Percentiles rank a stretch among this genome's conserved stretches.
phyloP scores from a whole-genome alignment of 1,284 basidiomycete species.

The Phylloporus sp. region DNA sequence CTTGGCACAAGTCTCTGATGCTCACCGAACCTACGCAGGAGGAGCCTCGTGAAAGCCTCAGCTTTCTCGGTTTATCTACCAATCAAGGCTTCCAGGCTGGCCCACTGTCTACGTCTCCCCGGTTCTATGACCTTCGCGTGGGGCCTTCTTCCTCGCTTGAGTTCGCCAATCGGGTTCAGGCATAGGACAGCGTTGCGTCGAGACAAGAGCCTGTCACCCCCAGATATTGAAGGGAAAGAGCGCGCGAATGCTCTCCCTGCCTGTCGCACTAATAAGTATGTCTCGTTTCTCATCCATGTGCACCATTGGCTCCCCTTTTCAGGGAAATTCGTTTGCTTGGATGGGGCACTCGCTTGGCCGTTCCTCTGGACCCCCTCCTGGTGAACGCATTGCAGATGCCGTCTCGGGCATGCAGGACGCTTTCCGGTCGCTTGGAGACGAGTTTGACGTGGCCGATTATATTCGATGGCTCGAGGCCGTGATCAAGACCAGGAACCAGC shows the following conservation, averaged over 20 bases:
- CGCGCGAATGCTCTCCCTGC: slow-evolving; percentile 14
- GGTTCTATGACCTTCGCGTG: too few species aligned
- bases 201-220: slow-evolving; percentile 27
- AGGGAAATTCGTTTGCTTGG: slow-evolving; percentile 29
- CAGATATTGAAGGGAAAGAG: slow-evolving; percentile 38
- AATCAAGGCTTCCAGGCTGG: too few species aligned
- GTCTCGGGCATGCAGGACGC: slow-evolving; percentile 10
- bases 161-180: slow-evolving; percentile 11
- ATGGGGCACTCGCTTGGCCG: background rate
- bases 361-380: slow-evolving; percentile 13
- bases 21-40: slow-evolving; percentile 7
- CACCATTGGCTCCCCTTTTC: background rate
- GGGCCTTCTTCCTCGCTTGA: slow-evolving; percentile 53
- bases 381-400: slow-evolving; percentile 26
- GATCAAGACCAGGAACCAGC: slow-evolving; percentile 46
- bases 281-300: background rate
- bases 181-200: background rate
- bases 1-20: background rate
- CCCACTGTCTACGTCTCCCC: too few species aligned
- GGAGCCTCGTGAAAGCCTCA: slow-evolving; percentile 3
- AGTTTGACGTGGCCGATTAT: slow-evolving; percentile 35
- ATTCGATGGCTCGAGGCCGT: slow-evolving; percentile 48
- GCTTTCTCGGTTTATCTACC: slow-evolving; percentile 34
- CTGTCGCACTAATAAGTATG: slow-evolving; percentile 14
- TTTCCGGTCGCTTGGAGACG: background rate